Evolutionary conservation across 495 filamentous ascomycete species (phyloP).

Genomic region (Staphylotrichum longicolle): DNA sequence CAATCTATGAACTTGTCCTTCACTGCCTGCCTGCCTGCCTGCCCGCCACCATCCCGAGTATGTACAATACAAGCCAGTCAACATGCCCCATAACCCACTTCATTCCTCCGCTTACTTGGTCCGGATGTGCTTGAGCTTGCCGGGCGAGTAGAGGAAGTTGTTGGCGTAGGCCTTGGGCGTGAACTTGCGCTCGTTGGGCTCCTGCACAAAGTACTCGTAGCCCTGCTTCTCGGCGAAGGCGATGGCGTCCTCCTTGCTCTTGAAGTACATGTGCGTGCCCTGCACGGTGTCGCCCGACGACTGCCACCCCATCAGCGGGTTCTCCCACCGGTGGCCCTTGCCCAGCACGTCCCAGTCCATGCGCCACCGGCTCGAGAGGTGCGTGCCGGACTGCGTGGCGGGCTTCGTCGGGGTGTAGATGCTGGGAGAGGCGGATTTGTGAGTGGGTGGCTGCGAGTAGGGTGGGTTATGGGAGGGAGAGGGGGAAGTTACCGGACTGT

Average conservation of each 20-base stretch:
- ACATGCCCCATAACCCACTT: not conserved
- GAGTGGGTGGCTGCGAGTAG: not conserved
- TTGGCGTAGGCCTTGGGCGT: conserved; percentile 93
- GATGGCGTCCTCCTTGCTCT: conserved; percentile 91
- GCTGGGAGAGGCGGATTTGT: conserved; percentile 42
- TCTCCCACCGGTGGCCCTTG: conserved; percentile 94
- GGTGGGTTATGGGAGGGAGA: not conserved
- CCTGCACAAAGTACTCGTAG: conserved; percentile 98
- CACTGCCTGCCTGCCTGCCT: no score
- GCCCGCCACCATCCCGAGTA: not conserved
- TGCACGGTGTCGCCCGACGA: conserved; percentile 92
- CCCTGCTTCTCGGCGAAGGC: conserved; percentile 96
- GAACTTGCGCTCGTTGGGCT: conserved; percentile 84
- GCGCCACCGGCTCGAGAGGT: conserved; percentile 80
- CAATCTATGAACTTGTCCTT: no score
- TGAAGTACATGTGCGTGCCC: conserved; percentile 85
- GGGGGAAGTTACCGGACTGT: conserved; percentile 73
- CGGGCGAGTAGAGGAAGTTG: conserved; percentile 82
- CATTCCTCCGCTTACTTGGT: conserved; percentile 66
- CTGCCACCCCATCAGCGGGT: conserved; percentile 97
- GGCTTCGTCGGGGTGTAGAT: conserved; percentile 89
- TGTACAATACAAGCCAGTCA: not conserved
- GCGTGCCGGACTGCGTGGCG: conserved; percentile 88
- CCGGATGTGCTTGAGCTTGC: conserved; percentile 86
- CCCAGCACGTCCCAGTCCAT: conserved; percentile 97